Evolutionary conservation across 768 basidiomycete genomes (phyloP).

Genomic region (Lactarius sanguifluus): DNA sequence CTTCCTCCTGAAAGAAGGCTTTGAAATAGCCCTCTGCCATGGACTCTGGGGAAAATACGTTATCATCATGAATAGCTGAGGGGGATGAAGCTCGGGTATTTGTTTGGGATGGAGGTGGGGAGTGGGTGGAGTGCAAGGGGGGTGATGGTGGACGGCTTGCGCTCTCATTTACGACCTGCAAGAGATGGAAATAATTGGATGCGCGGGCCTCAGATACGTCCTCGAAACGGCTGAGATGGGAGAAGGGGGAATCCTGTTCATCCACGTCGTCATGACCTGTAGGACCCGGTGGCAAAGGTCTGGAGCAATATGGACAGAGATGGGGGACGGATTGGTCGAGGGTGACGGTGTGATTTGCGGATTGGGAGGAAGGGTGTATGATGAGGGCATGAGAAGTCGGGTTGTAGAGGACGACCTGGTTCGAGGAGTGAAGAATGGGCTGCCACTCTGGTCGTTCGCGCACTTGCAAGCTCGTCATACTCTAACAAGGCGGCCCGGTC

Average conservation of each 20-base stretch:
- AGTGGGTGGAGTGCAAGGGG: conserved; percentile 29
- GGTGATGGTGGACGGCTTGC: conserved; percentile 55
- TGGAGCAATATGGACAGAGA: conserved; percentile 75
- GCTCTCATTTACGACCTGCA: conserved; percentile 70
- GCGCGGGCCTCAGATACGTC: conserved; percentile 46
- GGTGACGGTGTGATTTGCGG: conserved; percentile 2
- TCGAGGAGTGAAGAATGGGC: conserved; percentile 77
- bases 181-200: conserved; percentile 78
- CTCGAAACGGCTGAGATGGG: conserved; percentile 25
- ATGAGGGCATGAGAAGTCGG: conserved; percentile 81
- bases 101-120: conserved; percentile 33
- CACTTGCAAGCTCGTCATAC: not conserved
- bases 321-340: conserved; percentile 19
- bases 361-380: conserved; percentile 42
- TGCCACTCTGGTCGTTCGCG: conserved; percentile 49
- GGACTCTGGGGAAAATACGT: conserved; percentile 59
- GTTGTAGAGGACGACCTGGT: conserved; percentile 87
- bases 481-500: not conserved
- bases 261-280: conserved; percentile 37
- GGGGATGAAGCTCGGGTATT: conserved; percentile 32
- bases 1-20: conserved; percentile 90
- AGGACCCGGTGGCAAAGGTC: conserved; percentile 44
- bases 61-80: not conserved
- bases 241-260: conserved; percentile 32
- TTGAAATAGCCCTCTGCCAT: conserved; percentile 94